Conservation (phyloP, 768 basidiomycete species). For the Pilatotrama ljubarskyi region DNA sequence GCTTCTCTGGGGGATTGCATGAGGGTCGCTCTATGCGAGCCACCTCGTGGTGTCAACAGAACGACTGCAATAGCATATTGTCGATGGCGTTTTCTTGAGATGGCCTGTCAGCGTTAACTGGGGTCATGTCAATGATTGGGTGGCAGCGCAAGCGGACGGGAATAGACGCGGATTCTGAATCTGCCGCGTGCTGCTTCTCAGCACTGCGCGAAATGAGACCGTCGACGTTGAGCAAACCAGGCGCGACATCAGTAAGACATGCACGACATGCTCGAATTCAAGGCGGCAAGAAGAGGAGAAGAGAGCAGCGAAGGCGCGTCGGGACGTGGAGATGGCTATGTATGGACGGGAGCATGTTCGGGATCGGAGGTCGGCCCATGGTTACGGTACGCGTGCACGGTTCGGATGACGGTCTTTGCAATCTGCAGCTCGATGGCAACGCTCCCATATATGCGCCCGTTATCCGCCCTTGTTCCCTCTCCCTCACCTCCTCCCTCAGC, state of each 20-base stretch:
- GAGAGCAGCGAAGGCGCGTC: not conserved
- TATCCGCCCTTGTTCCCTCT: not conserved
- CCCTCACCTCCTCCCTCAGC: not conserved
- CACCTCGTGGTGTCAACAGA: too few relatives aligned
- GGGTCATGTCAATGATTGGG: too few relatives aligned
- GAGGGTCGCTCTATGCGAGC: too few relatives aligned
- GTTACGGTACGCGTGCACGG: constrained; percentile 6
- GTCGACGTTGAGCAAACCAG: not conserved
- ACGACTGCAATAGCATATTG: too few relatives aligned
- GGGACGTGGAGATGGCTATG: not conserved
- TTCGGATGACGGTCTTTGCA: constrained; percentile 1
- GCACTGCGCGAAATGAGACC: too few relatives aligned
- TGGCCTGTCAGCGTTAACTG: too few relatives aligned
- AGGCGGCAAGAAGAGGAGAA: not conserved
- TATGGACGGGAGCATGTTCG: constrained; percentile 6
- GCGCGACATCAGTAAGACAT: not conserved
- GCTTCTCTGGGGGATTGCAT: too few relatives aligned
- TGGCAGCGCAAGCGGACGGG: too few relatives aligned
- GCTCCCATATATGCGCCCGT: not conserved
- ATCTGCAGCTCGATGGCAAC: constrained; percentile 11
- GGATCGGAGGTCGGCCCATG: constrained; percentile 8
- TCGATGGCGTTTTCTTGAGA: too few relatives aligned
- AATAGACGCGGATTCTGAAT: too few relatives aligned
- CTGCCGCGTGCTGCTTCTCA: too few relatives aligned
- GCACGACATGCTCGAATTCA: not conserved